phyloP scores from a whole-genome alignment of 208 protist species.

The Acanthamoeba triangularis region DNA sequence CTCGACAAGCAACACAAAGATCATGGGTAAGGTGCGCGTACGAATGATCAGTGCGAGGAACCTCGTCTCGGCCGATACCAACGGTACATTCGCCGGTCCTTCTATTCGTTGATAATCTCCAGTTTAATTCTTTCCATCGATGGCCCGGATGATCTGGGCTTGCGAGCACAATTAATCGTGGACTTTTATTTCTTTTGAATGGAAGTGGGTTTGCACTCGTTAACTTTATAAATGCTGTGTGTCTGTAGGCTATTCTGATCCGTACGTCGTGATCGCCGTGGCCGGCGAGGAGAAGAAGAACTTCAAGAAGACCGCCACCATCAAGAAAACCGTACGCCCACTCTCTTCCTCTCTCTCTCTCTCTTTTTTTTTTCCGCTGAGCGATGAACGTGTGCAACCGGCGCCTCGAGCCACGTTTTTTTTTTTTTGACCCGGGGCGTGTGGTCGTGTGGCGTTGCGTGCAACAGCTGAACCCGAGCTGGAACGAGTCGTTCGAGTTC shows the following conservation, averaged over 20 bases:
- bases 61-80: conserved; percentile 25
- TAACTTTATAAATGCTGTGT: no score
- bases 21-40: conserved; percentile 32
- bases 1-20: background rate
- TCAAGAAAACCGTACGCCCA: conserved; percentile 51
- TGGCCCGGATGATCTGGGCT: no score
- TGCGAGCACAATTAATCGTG: no score
- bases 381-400: no score
- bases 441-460: no score
- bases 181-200: no score
- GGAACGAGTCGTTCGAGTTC: conserved; percentile 61
- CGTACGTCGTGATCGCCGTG: background rate
- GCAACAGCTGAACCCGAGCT: conserved; percentile 55
- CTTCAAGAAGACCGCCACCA: conserved; percentile 56
- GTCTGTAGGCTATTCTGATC: conserved; percentile 39
- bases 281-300: conserved; percentile 52
- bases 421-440: no score
- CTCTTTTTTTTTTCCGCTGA: background rate
- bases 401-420: no score
- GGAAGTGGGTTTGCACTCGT: no score
- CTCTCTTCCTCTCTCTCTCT: no score
- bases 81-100: background rate
- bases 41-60: conserved; percentile 18
- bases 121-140: no score
- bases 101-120: background rate